Evolutionary conservation across 2,329 filamentous ascomycete genomes (phyloP), one percentile per base, ranked within the genome.

Genomic region (Chaetomium globosum): DNA sequence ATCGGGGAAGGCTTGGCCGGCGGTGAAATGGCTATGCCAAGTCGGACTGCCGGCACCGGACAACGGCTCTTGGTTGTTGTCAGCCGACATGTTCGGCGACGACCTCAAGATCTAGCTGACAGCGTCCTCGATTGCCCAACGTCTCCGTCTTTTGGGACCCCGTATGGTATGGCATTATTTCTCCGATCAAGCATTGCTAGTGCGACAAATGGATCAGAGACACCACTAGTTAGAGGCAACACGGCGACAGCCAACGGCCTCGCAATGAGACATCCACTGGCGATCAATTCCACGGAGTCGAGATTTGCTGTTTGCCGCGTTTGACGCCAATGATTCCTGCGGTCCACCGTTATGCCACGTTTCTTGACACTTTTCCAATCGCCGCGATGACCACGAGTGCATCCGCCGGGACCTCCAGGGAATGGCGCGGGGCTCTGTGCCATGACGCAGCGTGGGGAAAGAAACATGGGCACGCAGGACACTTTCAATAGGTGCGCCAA

Each of bases 11-110:
- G 61, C 49, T 59, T 33, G 59, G 59, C 36, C 59, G 59, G 39
- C 39, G 56, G 28, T 57, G 48, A 21, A 43, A 21, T 28, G 12
- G 30, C 31, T n/a, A 30, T 43, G 62, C 62, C 56, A 64, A 64
- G 63, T 10, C 63, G 63, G 63, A 7, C 39, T 52, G 39, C 43
- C 57, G 57, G 63, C 63, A 64, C 63, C 49, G 62, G 39, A n/a
- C n/a, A 36, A 46, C 31, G 30, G n/a, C 13, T 30, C 19, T 26
- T 26, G 9, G 2, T 13, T 30, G n/a, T 4, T 12, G 13, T 19
- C 33, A 9, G 21, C n/a, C 53, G 55, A 57, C 4, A 43, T 30
- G 7, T 16, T 56, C 23, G 36, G 55, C 39, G 36, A 46, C 36
- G 13, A 23, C 36, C 36, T 46, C 36, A 23, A 36, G 55, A 57